Evolutionary conservation across 2,329 filamentous ascomycete genomes (phyloP).

Genomic region (Penicillium sumatraense): DNA sequence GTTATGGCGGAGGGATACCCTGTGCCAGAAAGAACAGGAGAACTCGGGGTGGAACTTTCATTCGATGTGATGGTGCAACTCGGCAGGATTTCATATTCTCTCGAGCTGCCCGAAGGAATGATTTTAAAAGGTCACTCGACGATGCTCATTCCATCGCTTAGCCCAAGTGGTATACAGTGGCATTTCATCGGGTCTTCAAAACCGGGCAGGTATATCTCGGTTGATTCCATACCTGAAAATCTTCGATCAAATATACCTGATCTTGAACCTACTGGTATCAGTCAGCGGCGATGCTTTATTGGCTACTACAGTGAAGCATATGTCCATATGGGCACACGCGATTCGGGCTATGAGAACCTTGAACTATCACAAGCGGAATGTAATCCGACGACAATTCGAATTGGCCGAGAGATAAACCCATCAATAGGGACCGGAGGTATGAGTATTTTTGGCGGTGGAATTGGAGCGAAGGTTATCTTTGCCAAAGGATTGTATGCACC

Average conservation of each 20-base stretch:
- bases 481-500: neutral
- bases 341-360: neutral
- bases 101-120: conserved; percentile 1
- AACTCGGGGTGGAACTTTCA: neutral
- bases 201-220: neutral
- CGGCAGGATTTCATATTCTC: conserved; percentile 1
- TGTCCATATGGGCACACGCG: neutral
- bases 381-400: neutral
- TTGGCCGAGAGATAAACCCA: conserved; percentile 1
- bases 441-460: neutral
- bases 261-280: neutral
- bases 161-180: neutral
- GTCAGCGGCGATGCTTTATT: neutral
- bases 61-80: neutral
- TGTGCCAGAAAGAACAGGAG: neutral
- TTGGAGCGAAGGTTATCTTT: neutral
- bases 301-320: conserved; percentile 1
- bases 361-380: neutral
- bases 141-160: neutral
- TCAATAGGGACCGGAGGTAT: neutral
- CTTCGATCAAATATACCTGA: neutral
- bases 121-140: conserved; percentile 3
- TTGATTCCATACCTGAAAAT: neutral
- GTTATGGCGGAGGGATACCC: neutral
- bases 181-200: neutral